A percentile compares a stretch with the other conserved stretches of the same genome.
Evolutionary conservation across 257 asterid species (phyloP).

Genomic region (Ballota nigra): DNA sequence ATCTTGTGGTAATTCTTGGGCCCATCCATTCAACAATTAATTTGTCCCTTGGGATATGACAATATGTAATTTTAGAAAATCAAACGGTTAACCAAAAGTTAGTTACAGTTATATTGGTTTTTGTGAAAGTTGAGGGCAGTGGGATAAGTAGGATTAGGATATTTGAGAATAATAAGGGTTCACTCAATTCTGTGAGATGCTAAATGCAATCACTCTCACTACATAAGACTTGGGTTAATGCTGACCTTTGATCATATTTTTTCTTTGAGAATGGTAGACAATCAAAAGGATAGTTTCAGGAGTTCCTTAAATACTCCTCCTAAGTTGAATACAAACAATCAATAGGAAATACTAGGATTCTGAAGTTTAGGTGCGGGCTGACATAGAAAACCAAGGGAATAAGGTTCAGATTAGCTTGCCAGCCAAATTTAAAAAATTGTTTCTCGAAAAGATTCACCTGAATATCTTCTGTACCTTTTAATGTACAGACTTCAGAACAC

Average conservation of each 20-base stretch:
- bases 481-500: not conserved
- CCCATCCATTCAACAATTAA: not conserved
- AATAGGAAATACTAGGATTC: not conserved
- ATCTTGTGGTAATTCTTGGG: constrained; percentile 40
- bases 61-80: constrained; percentile 8
- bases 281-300: not conserved
- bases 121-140: not conserved
- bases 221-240: not conserved
- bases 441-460: not conserved
- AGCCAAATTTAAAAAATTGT: constrained; percentile 1
- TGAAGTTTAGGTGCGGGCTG: not conserved
- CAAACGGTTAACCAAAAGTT: not conserved
- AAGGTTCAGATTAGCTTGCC: constrained; percentile 1
- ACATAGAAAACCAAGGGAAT: not conserved
- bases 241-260: not conserved
- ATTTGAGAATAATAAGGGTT: not conserved
- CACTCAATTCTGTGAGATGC: constrained; percentile 4
- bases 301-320: constrained; percentile 7
- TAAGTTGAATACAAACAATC: not conserved
- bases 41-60: not conserved
- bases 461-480: not conserved
- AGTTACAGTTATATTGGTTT: not conserved
- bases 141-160: constrained; percentile 3
- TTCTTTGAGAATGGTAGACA: not conserved
- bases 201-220: constrained; percentile 4